A percentile compares a stretch with the other conserved stretches of the same genome.
Evolutionary conservation across 176 grass and related monocot species (phyloP).

Genomic region (Musa troglodytarum): DNA sequence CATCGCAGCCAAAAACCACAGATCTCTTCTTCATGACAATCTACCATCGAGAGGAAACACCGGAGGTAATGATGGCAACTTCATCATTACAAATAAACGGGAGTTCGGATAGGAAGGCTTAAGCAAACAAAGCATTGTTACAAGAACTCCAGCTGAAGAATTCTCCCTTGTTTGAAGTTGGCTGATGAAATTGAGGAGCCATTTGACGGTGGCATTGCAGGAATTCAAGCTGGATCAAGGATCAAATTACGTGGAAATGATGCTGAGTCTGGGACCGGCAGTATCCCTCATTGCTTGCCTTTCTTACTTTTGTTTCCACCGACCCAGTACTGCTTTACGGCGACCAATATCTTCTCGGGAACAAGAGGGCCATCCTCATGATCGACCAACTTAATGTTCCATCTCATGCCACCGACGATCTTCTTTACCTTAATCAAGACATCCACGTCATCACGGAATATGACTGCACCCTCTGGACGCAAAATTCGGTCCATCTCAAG

Average conservation of each 20-base stretch:
- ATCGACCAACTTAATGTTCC: constrained; percentile 53
- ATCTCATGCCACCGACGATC: constrained; percentile 45
- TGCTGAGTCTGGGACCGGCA: neutral
- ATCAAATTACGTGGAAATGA: too few relatives aligned
- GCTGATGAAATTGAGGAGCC: neutral
- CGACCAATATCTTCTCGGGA: constrained; percentile 67
- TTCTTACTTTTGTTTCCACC: constrained; percentile 18
- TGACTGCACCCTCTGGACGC: constrained; percentile 68
- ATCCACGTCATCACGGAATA: constrained; percentile 62
- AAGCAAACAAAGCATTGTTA: neutral
- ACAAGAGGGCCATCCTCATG: constrained; percentile 61
- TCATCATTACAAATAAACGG: too few relatives aligned
- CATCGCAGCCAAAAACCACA: too few relatives aligned
- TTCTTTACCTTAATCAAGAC: constrained; percentile 54
- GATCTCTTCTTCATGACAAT: too few relatives aligned
- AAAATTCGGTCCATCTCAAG: constrained; percentile 85
- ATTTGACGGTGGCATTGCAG: neutral
- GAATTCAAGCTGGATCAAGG: neutral
- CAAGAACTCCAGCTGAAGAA: neutral
- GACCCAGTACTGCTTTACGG: constrained; percentile 79
- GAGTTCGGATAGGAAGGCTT: neutral
- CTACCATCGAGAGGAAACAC: too few relatives aligned
- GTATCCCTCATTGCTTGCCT: neutral
- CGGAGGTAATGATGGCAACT: too few relatives aligned
- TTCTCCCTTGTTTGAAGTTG: neutral